Base-by-base conservation (phyloP, 176 grass and related monocot species). In the Saccharum officinarum region DNA sequence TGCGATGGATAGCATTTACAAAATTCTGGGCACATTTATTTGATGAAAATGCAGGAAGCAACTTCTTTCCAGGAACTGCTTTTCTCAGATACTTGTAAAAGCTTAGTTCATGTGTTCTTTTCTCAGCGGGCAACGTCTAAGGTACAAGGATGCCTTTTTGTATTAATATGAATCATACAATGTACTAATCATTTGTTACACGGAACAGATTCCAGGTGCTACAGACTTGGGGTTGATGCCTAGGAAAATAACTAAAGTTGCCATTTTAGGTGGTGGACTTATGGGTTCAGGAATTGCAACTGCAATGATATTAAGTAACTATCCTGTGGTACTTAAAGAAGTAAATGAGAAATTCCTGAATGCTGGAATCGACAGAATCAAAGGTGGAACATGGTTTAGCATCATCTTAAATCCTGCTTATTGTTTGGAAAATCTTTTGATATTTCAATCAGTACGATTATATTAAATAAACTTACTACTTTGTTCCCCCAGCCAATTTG, bases 251-350 rank as follows among this genome's bases (percentile, higher is more conserved):
- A 82, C 68, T 10, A 94, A 91, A 78, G 89, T 92, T 34, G 97
- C 91, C 74, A 95, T 98, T 84, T 60, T 98, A 84, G 93, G 97
- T 75, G 93, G 97, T 49, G 91, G 93, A 59, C 90, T 94, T 64
- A 95, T 95, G 89, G 93, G 93, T 78, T 98, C 97, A 71, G 93
- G 93, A 91, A 98, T 98, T 89, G 97, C 93, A 76, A 94, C 97
- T 0, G 93, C 81, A 68, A 83, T 98, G 90, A 85, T 98, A 82
- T 79, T 98, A 49, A 95, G 87, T 75, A 92, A 92, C 84, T 98
- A 95, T 88, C 88, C 89, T 59, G 93, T 98, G 49, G 38, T 95
- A 61, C 81, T 98, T 45, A 98, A 98, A 94, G 91, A 98, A 95
- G 91, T 94, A 88, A 93, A 95, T 42, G 91, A 92, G 69, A 92